Evolutionary conservation across 179 eudicot species (phyloP).

Genomic region (Gypsophila paniculata): DNA sequence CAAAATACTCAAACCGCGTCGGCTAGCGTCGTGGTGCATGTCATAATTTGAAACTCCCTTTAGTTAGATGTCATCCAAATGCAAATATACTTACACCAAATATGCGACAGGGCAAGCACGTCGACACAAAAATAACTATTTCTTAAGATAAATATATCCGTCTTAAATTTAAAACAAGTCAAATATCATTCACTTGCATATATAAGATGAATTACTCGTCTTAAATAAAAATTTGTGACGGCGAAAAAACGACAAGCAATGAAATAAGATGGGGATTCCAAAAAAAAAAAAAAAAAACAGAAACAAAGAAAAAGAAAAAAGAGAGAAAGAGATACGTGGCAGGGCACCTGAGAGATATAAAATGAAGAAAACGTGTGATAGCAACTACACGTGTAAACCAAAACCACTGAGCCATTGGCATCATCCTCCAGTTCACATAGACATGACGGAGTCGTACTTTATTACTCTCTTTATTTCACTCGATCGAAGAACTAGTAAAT

Average conservation of each 20-base stretch:
- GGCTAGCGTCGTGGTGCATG: too few species aligned
- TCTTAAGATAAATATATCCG: too few species aligned
- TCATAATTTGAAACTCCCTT: too few species aligned
- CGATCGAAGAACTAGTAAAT: too few species aligned
- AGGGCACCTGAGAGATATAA: conserved; percentile 5
- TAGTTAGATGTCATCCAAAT: background rate
- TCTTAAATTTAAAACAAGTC: too few species aligned
- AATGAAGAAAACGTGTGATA: conserved; percentile 10
- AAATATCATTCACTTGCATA: too few species aligned
- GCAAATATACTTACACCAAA: background rate
- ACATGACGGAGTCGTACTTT: too few species aligned
- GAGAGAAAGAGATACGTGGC: background rate
- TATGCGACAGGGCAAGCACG: background rate
- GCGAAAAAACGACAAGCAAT: background rate
- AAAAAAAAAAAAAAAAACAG: background rate
- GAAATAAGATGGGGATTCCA: background rate
- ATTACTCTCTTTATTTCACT: too few species aligned
- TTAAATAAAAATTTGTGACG: too few species aligned
- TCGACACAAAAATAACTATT: too few species aligned
- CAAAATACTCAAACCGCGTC: too few species aligned
- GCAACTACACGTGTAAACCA: background rate
- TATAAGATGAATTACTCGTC: too few species aligned
- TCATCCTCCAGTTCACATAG: background rate
- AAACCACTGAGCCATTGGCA: background rate
- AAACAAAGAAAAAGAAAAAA: background rate